Base-by-base conservation (phyloP, 805 yeast species). In the Metschnikowia shivogae region DNA sequence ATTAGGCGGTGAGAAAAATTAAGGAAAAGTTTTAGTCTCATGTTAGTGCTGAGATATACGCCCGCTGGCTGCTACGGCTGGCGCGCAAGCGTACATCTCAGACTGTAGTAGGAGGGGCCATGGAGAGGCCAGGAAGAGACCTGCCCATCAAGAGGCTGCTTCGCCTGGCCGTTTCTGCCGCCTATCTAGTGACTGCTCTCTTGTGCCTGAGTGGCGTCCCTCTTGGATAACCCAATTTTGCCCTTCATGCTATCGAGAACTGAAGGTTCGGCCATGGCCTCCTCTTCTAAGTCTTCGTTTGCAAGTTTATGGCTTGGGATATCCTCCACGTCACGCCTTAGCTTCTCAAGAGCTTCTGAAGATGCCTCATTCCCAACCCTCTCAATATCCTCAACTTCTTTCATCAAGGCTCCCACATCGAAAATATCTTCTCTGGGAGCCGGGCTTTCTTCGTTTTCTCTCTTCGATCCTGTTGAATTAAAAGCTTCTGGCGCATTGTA, bases 311-410 rank as follows among this genome's bases (percentile, higher is more conserved):
- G 43, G 5, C 30, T 32, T n/a, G 46, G 31, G 3, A 22, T 24
- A 3, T 43, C 40, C 3, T 27, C 51, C 19, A 43, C 46, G 4
- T 50, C 27, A 17, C 36, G 34, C 14, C 52, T 40, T n/a, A 50
- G 20, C 22, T 45, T 39, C 13, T 45, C 47, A 19, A 42, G 39
- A 4, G 44, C 33, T 30, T 33, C 43, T 6, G 41, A 46, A 7
- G 52, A 36, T 2, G 49, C 45, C 24, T 53, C 53, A 3, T 54
- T 51, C 1, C 72, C 71, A 33, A 68, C 58, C 26, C 58, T 52
- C 44, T 74, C 78, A 14, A 77, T 72, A 33, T 67, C 74, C 14
- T 64, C 60, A 33, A 76, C 73, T 53, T 77, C 80, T 29, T 64
- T 52, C 43, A 58, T 54, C 38, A 78, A 56, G 1, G 76, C 77